Conservation (phyloP, 2,329 filamentous ascomycete species). For the Aspergillus brunneoviolaceus region DNA sequence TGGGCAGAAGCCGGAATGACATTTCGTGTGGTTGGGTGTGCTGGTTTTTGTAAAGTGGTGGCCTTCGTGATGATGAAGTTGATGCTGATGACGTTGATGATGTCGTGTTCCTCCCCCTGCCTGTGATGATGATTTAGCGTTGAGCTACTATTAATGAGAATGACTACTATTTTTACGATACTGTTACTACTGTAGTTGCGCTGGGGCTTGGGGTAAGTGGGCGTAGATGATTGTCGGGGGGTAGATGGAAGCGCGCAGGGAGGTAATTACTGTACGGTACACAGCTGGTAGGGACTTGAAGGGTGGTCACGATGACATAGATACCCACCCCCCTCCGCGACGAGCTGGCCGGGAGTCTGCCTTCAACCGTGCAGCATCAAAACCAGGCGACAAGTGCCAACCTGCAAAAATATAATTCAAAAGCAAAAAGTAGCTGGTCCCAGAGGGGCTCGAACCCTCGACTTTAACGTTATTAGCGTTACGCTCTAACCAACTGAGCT, state of each 20-base stretch:
- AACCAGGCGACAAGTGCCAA: too few relatives aligned
- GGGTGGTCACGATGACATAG: too few relatives aligned
- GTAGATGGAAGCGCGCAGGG: too few relatives aligned
- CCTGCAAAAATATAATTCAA: not conserved
- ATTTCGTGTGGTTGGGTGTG: not conserved
- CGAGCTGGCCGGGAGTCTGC: too few relatives aligned
- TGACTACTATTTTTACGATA: not conserved
- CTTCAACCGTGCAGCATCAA: too few relatives aligned
- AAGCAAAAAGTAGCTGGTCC: not conserved
- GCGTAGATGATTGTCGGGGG: too few relatives aligned
- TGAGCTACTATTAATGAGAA: not conserved
- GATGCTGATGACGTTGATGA: not conserved
- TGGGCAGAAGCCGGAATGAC: constrained; percentile 25
- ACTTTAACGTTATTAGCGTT: not conserved
- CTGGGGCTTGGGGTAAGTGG: too few relatives aligned
- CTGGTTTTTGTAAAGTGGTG: not conserved
- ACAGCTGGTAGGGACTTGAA: too few relatives aligned
- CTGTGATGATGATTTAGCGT: not conserved
- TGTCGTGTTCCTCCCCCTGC: not conserved
- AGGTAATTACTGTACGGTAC: too few relatives aligned
- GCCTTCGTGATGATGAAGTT: not conserved
- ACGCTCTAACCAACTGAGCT: not conserved
- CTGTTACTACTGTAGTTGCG: too few relatives aligned
- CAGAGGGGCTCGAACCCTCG: not conserved
- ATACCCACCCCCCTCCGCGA: too few relatives aligned